Percentiles rank a stretch among this genome's conserved stretches.
Conservation (phyloP, 306 rosid species). For the Medicago truncatula region MtrunA17r5.0-ANR NC_053046.1:40005001-40005500, state of each 20-base stretch:
- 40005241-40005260: neutral
- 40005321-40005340: neutral
- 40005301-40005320: neutral
- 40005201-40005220: conserved; percentile 43
- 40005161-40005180: conserved; percentile 88
- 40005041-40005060: conserved; percentile 19
- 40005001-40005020: neutral
- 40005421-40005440: conserved; percentile 16
- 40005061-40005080: conserved; percentile 28
- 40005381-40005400: too few species aligned
- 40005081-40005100: conserved; percentile 53
- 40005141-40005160: conserved; percentile 86
- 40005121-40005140: conserved; percentile 97
- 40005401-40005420: neutral
- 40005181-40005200: conserved; percentile 98
- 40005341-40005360: too few species aligned
- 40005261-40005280: neutral
- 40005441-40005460: neutral
- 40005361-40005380: too few species aligned
- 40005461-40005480: conserved; percentile 16
- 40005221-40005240: conserved; percentile 29
- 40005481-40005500: conserved; percentile 22
- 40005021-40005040: neutral
- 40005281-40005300: neutral
- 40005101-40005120: conserved; percentile 88